Evolutionary conservation across 768 basidiomycete species (phyloP), one percentile per base, ranked within the genome.

Genomic region (Auriscalpium microsporum): DNA sequence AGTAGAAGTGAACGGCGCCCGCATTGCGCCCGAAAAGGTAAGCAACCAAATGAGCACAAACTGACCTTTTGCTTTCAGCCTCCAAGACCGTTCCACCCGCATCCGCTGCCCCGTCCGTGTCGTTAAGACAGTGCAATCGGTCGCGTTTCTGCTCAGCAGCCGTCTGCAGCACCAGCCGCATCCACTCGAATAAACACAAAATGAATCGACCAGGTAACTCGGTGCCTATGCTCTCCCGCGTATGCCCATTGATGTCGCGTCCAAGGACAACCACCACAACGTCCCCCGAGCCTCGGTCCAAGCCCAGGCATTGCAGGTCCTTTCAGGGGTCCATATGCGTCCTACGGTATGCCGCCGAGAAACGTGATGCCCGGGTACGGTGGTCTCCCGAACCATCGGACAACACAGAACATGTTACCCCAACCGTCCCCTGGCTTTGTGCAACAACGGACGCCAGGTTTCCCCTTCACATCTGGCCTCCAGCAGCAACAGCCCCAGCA

Each of bases 261-360:
- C 57, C 68, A 89, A 28, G 86, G 86, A 65, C 87, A 88, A 79
- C 86, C 87, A 52, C 86, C 85, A 64, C 87, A 89, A 70, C 78
- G 87, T 68, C 86, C 87, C 50, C 86, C 88, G 60, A 86, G 78
- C 69, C 79, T 89, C 56, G 78, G 79, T 10, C 81, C 84, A 34
- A 83, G 82, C 57, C 78, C 86, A 57, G 73, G 72, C 40, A 76
- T 87, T 56, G 74, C 79, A 10, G 79, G 73, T 42, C 86, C 84
- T 63, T 89, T 81, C 69, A 82, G 87, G 65, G 71, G 69, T 40
- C 75, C 72, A 33, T 76, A 69, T 63, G 71, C 76, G n/a, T 67
- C 72, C 21, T 87, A 82, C 66, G 79, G 75, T 19, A 72, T 86
- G 66, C 82, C 83, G 57, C 83, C 82, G 63, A 73, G 84, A 64